These are phyloP conservation scores for Oryza longistaminata DNA, from an alignment of 176 grass and related monocot species.

Conservation along the genomic window DNA sequence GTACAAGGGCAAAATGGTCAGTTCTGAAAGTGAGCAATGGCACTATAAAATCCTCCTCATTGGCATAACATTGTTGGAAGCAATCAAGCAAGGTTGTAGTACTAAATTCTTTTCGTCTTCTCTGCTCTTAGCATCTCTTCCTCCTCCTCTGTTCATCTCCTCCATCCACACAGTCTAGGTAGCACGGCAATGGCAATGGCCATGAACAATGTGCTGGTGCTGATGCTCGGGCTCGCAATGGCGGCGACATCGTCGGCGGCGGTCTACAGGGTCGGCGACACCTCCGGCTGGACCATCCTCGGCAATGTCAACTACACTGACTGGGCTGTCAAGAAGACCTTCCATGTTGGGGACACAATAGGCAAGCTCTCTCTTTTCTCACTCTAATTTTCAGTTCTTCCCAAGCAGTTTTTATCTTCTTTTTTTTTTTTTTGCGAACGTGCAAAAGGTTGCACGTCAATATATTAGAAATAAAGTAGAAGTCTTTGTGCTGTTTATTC, in stretches of 20 bases:
- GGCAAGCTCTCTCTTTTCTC: conserved; percentile 42
- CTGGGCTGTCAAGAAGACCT: conserved; percentile 54
- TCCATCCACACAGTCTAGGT: background rate
- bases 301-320: conserved; percentile 68
- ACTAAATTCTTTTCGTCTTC: conserved; percentile 45
- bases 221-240: conserved; percentile 46
- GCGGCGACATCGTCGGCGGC: conserved; percentile 45
- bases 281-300: conserved; percentile 73
- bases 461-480: too few relatives aligned
- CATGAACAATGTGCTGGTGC: conserved; percentile 32
- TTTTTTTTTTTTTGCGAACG: too few relatives aligned
- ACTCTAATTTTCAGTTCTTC: background rate
- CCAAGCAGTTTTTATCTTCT: background rate
- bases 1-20: conserved; percentile 30
- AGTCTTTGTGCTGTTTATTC: too few relatives aligned
- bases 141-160: background rate
- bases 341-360: conserved; percentile 59
- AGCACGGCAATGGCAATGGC: conserved; percentile 15
- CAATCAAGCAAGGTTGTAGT: conserved; percentile 10
- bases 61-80: conserved; percentile 20
- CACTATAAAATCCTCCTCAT: conserved; percentile 34
- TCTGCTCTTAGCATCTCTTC: conserved; percentile 41
- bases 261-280: conserved; percentile 68
- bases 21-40: background rate
- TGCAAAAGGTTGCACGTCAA: too few relatives aligned